Base-by-base conservation (phyloP, 257 asterid genomes). In the Eucommia ulmoides region DNA sequence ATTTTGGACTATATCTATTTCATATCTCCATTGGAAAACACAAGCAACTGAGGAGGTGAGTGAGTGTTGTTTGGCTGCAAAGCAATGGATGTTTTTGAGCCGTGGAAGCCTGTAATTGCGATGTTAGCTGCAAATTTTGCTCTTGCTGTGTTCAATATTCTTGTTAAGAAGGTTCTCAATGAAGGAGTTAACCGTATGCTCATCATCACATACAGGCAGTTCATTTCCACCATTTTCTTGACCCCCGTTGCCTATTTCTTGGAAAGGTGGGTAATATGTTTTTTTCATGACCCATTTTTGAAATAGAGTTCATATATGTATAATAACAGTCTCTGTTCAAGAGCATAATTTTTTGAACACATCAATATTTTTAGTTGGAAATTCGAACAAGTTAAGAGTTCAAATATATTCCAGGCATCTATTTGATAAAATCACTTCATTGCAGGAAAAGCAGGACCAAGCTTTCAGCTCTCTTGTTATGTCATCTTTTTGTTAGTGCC, bases 361-460 rank as follows among this genome's bases (percentile, higher is more conserved):
- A 7, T 29, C 12, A 12, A 29, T 29, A 29, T 21, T 17, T 16
- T 42, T 42, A 3, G 20, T 42, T 3, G 20, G 19, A 42, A 42
- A 42, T n/a, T n/a, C n/a, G n/a, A n/a, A n/a, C n/a, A n/a, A n/a
- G n/a, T n/a, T n/a, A n/a, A n/a, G n/a, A n/a, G n/a, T n/a, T n/a
- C n/a, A n/a, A n/a, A n/a, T n/a, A n/a, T n/a, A n/a, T n/a, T n/a
- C n/a, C n/a, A n/a, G n/a, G n/a, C n/a, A n/a, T 2, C 20, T 16
- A 42, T 42, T 29, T 5, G 19, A 20, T 14, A 45, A 20, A 19
- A 19, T 29, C 38, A 5, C 8, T 7, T 16, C 4, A 3, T 53
- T 63, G 62, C 71, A 76, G 81, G 80, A 67, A 45, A 46, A 58
- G 78, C 55, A 69, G 94, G 92, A 26, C 50, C 23, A 71, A 64